These are phyloP conservation scores for Arthrobotrys megalospora DNA, from an alignment of 2,329 filamentous ascomycete genomes.

Conservation along the genomic window DNA sequence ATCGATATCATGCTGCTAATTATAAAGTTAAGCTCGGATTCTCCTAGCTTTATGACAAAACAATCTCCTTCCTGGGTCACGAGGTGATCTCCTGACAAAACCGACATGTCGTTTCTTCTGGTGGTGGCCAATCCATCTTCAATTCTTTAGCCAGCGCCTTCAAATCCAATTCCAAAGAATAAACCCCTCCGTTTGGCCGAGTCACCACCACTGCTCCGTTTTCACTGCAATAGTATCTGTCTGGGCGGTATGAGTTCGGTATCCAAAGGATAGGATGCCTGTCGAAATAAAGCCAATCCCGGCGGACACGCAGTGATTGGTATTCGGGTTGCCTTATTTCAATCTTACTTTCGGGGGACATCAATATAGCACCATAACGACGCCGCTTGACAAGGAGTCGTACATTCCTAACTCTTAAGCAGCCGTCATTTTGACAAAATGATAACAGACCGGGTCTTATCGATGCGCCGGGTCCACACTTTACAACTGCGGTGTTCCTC, in stretches of 20 bases:
- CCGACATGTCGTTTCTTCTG: background rate
- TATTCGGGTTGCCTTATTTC: no score
- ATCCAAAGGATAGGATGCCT: background rate
- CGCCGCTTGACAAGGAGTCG: no score
- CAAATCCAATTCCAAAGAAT: background rate
- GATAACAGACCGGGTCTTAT: no score
- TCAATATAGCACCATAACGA: no score
- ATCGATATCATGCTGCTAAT: no score
- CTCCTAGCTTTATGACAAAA: no score
- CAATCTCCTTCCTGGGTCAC: background rate
- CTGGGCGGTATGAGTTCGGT: background rate
- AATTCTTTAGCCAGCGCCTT: background rate
- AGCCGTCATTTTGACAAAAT: no score
- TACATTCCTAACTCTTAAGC: no score
- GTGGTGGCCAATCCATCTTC: background rate
- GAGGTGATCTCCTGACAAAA: background rate
- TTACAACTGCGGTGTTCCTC: background rate
- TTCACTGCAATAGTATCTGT: no score
- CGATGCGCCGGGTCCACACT: background rate
- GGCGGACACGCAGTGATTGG: no score
- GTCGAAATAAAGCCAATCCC: background rate
- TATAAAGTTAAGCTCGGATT: no score
- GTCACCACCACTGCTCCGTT: background rate
- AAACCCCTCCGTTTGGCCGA: background rate
- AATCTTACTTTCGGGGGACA: no score